Evolutionary conservation across 2,329 filamentous ascomycete species (phyloP), one percentile per base, ranked within the genome.

Genomic region (Venturia effusa): DNA sequence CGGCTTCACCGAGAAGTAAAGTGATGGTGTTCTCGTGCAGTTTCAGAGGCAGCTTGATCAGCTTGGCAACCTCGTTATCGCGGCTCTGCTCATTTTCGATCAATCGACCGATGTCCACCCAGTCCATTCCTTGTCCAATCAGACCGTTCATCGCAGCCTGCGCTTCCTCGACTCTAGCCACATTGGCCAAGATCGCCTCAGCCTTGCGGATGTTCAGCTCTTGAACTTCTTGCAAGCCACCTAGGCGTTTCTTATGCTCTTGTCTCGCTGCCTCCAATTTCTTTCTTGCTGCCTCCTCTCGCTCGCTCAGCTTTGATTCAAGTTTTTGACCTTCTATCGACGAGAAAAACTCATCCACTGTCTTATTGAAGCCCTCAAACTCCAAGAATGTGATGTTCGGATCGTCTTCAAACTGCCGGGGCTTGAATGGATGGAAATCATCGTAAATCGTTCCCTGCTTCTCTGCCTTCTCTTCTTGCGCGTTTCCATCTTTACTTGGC

Each of bases 301-400:
- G 85, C 73, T 97, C 93, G 4, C 85, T 85, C 4, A 97, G 77
- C 62, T 86, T 84, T 1, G 90, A 95, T 73, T 96, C 89, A 0
- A 97, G 81, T 72, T 90, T 96, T 73, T 97, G 93, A 0, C 92
- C 91, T 76, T 99, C 94, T 32, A 97, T 84, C 0, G 93, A 97
- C 0, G 94, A 97, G 74, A 96, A 97, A 78, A 97, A 99, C 68
- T 96, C 90, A 72, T 99, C 94, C 0, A 96, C 92, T 0, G 92
- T 94, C 71, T 88, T 89, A 74, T 97, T 97, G 79, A 95, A 97
- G 11, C 87, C 88, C 7, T 90, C 83, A 68, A 92, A 92, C 63
- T 90, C 84, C 15, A 97, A 71, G 19, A 96, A 84, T 3, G 84
- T 83, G 30, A 87, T 83, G 0, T 80, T 77, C 0, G 85, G 78